Percentiles rank a stretch among this genome's conserved stretches.
These are phyloP conservation scores for Moesziomyces globuligerus DNA, from an alignment of 1,284 basidiomycete species.

Conservation along the genomic window DNA sequence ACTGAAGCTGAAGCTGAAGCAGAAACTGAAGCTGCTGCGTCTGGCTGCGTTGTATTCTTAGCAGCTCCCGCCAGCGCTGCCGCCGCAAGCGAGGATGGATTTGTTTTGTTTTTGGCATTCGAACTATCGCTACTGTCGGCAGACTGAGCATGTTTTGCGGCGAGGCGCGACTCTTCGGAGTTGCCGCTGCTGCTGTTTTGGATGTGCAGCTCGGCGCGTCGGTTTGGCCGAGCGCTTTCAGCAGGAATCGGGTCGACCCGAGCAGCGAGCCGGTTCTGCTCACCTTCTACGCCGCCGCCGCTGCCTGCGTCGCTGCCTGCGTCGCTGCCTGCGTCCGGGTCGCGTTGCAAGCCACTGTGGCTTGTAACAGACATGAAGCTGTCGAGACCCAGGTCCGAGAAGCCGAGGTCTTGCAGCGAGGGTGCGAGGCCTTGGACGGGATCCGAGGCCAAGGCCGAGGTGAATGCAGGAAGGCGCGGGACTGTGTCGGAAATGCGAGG, in stretches of 20 bases:
- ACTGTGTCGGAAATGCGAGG: conserved; percentile 8
- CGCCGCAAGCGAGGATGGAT: too few species aligned
- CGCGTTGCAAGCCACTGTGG: background rate
- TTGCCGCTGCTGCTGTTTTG: background rate
- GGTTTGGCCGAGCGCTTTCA: background rate
- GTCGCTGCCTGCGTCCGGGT: background rate
- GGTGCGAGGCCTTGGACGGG: background rate
- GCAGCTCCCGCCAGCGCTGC: too few species aligned
- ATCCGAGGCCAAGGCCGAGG: background rate
- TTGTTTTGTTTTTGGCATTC: background rate
- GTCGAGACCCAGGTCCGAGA: conserved; percentile 19
- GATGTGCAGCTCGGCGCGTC: too few species aligned
- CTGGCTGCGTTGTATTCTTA: too few species aligned
- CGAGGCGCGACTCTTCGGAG: too few species aligned
- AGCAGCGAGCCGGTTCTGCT: too few species aligned
- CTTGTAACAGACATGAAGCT: conserved; percentile 9
- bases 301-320: background rate
- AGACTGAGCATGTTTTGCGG: too few species aligned
- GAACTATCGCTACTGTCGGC: too few species aligned
- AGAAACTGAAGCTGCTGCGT: too few species aligned
- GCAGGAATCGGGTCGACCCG: background rate
- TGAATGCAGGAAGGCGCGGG: conserved; percentile 16
- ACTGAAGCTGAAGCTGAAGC: background rate
- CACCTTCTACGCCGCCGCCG: too few species aligned
- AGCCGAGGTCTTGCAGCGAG: conserved; percentile 1